Conservation (phyloP, 148 eudicot genomes). For the Selenicereus undatus region DNA sequence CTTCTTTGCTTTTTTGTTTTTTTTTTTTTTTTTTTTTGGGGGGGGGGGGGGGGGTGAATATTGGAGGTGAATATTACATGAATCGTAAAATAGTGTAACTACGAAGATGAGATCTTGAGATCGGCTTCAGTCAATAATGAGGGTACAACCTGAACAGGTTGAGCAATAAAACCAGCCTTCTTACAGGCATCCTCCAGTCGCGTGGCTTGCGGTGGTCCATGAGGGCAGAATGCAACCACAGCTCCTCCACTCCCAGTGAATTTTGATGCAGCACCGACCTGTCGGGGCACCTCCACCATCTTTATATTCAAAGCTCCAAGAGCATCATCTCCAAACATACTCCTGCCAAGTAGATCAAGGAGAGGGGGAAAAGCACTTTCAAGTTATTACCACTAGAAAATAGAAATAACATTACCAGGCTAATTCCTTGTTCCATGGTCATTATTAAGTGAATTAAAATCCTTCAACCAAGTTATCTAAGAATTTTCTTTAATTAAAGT, state of each 20-base stretch:
- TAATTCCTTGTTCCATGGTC: too few relatives aligned
- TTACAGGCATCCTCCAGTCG: slow-evolving; percentile 60
- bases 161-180: slow-evolving; percentile 58
- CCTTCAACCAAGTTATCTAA: too few relatives aligned
- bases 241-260: slow-evolving; percentile 98
- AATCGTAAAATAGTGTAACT: neutral
- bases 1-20: too few relatives aligned
- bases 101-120: slow-evolving; percentile 39
- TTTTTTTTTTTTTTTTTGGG: neutral
- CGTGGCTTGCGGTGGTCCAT: slow-evolving; percentile 57
- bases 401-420: too few relatives aligned
- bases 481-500: too few relatives aligned
- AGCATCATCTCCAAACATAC: slow-evolving; percentile 86
- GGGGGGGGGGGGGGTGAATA: neutral
- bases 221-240: slow-evolving; percentile 75
- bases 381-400: too few relatives aligned
- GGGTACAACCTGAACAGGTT: slow-evolving; percentile 57
- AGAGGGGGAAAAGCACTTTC: too few relatives aligned
- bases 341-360: slow-evolving; percentile 32
- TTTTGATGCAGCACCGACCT: slow-evolving; percentile 87
- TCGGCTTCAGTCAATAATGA: slow-evolving; percentile 54
- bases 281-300: slow-evolving; percentile 81
- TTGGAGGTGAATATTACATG: neutral
- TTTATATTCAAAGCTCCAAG: slow-evolving; percentile 72
- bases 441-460: too few relatives aligned